Evolutionary conservation across 139 green algal genomes (phyloP).

Genomic region (Micractinium sp.): DNA sequence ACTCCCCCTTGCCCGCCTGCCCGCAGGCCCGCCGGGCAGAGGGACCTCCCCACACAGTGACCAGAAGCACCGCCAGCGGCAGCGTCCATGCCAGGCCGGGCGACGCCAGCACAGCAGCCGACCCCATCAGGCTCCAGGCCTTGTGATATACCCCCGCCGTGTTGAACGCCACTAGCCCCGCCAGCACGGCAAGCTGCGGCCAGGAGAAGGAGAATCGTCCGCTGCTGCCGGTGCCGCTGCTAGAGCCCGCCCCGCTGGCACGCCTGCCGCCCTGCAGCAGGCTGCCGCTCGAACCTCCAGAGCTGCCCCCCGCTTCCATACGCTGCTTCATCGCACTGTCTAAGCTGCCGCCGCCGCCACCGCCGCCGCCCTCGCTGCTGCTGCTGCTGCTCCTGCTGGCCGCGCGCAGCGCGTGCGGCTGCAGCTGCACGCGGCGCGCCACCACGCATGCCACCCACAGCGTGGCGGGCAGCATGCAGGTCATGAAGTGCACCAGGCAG

Average conservation of each 20-base stretch:
- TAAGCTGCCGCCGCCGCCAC: conserved; percentile 2
- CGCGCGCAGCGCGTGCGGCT: background rate
- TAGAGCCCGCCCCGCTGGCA: background rate
- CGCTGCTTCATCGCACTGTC: background rate
- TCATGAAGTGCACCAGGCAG: conserved; percentile 27
- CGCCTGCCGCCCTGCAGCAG: background rate
- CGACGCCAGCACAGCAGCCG: conserved; percentile 29
- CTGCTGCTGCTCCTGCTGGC: conserved; percentile 1
- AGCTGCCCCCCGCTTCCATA: conserved; percentile 5
- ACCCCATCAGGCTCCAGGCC: conserved; percentile 3
- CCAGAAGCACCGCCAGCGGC: conserved; percentile 42
- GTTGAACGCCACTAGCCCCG: background rate
- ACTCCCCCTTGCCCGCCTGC: conserved; percentile 10
- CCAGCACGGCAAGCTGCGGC: background rate
- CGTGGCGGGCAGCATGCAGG: conserved; percentile 52
- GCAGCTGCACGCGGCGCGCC: conserved; percentile 15
- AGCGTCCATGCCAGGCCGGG: conserved; percentile 51
- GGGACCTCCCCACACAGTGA: background rate
- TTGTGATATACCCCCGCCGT: conserved; percentile 11
- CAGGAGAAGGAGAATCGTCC: conserved; percentile 7
- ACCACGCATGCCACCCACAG: conserved; percentile 60
- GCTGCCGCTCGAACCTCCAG: background rate
- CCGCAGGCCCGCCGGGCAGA: background rate
- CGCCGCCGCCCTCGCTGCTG: background rate
- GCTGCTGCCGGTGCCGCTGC: background rate